Conservation (phyloP, 2,329 filamentous ascomycete species). For the Colletotrichum tofieldiae region DNA sequence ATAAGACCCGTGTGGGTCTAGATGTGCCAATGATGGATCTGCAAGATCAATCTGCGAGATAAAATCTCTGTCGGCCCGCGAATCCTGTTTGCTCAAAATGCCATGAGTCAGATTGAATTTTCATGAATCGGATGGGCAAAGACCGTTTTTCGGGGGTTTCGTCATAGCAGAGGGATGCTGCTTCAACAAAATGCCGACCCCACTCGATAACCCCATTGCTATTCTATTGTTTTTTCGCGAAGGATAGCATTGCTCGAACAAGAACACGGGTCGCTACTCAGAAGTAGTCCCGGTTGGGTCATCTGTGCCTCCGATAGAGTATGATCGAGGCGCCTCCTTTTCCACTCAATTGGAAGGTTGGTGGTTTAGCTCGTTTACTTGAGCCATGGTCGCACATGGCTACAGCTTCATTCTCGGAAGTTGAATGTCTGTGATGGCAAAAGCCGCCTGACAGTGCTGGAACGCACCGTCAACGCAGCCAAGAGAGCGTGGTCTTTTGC, state of each 20-base stretch:
- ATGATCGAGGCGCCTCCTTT: too few species aligned
- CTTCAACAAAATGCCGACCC: neutral
- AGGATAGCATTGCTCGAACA: neutral
- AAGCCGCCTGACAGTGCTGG: neutral
- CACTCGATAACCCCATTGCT: neutral
- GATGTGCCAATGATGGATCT: slow-evolving; percentile 4
- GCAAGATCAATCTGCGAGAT: slow-evolving; percentile 15
- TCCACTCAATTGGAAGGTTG: neutral
- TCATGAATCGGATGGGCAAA: neutral
- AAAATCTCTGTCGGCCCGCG: slow-evolving; percentile 2
- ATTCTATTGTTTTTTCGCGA: neutral
- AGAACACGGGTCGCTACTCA: neutral
- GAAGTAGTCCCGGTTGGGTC: neutral
- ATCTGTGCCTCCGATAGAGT: neutral
- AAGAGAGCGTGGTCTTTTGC: neutral
- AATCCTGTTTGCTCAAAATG: slow-evolving; percentile 7
- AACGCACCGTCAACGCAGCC: slow-evolving; percentile 4
- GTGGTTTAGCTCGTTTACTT: too few species aligned
- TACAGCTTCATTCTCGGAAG: neutral
- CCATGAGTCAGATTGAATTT: slow-evolving; percentile 3
- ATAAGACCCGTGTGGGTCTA: slow-evolving; percentile 21
- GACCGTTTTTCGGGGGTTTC: neutral
- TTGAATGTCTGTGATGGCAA: too few species aligned
- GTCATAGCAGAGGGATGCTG: neutral
- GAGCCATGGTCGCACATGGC: too few species aligned